phyloP scores from a whole-genome alignment of 768 basidiomycete species.

The Nevesoporus exiguus region DNA sequence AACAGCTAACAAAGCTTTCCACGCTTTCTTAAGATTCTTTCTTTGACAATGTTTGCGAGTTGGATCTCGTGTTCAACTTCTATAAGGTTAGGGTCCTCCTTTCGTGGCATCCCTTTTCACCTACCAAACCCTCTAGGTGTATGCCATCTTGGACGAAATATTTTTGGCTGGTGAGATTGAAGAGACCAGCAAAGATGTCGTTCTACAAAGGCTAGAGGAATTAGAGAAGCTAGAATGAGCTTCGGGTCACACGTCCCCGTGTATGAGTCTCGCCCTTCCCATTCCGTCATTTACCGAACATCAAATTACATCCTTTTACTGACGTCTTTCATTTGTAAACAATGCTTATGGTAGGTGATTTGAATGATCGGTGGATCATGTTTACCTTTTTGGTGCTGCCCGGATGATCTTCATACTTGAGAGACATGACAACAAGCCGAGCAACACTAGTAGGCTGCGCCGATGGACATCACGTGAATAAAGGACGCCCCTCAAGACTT shows the following conservation, averaged over 20 bases:
- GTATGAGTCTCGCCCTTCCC: conserved; percentile 5
- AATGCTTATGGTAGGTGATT: neutral
- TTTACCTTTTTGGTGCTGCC: neutral
- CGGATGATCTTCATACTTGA: neutral
- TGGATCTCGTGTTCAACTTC: conserved; percentile 98
- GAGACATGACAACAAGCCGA: neutral
- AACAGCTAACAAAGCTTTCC: neutral
- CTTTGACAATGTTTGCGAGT: conserved; percentile 98
- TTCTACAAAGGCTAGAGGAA: conserved; percentile 83
- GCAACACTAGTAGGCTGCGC: neutral
- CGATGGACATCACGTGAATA: neutral
- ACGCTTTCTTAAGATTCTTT: conserved; percentile 68
- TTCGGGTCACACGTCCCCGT: neutral
- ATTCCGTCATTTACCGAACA: conserved; percentile 7
- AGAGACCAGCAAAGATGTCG: conserved; percentile 97
- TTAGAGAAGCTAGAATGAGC: conserved; percentile 86
- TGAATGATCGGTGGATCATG: neutral
- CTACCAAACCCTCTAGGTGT: conserved; percentile 55
- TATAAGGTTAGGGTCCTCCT: conserved; percentile 64
- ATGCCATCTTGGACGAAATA: conserved; percentile 96
- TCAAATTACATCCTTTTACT: conserved; percentile 10
- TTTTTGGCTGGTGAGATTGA: conserved; percentile 98
- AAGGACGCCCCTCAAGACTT: too few relatives aligned
- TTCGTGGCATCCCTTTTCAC: conserved; percentile 6
- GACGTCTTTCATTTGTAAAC: conserved; percentile 9